Evolutionary conservation across 805 yeast species (phyloP).

Genomic region (Starmera amethionina): DNA sequence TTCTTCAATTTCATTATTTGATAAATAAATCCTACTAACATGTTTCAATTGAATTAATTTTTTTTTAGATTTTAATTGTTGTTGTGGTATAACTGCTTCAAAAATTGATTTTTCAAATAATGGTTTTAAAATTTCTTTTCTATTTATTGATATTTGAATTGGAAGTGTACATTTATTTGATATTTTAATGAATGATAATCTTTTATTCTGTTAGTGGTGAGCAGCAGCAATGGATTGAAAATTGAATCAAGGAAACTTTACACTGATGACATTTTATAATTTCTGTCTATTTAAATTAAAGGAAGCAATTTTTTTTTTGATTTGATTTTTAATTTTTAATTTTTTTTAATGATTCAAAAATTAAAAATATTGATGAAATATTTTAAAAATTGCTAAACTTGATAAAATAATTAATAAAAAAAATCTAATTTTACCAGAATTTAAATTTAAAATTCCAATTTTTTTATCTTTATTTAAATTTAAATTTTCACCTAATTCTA

Average conservation of each 20-base stretch:
- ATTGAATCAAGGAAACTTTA: no score
- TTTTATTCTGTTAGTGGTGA: no score
- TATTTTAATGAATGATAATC: constrained; percentile 9
- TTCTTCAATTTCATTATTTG: constrained; percentile 11
- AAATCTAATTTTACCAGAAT: no score
- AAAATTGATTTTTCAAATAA: constrained; percentile 1
- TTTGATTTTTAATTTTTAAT: background rate
- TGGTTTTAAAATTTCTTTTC: constrained; percentile 3
- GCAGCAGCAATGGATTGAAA: no score
- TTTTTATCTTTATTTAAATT: background rate
- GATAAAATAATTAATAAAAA: no score
- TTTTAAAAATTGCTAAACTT: no score
- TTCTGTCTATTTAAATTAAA: background rate
- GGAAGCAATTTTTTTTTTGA: background rate
- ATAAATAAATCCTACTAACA: constrained; percentile 9
- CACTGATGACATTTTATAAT: background rate
- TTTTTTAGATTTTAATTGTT: constrained; percentile 9
- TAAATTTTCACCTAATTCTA: constrained; percentile 1
- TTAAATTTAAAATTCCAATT: no score
- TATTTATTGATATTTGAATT: constrained; percentile 10
- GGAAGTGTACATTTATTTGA: constrained; percentile 5
- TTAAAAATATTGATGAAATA: no score
- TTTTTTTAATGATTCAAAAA: no score
- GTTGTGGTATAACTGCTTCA: constrained; percentile 13
- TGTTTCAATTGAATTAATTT: constrained; percentile 9